phyloP scores from a whole-genome alignment of 345 rosid species.

The Laguncularia racemosa region DNA sequence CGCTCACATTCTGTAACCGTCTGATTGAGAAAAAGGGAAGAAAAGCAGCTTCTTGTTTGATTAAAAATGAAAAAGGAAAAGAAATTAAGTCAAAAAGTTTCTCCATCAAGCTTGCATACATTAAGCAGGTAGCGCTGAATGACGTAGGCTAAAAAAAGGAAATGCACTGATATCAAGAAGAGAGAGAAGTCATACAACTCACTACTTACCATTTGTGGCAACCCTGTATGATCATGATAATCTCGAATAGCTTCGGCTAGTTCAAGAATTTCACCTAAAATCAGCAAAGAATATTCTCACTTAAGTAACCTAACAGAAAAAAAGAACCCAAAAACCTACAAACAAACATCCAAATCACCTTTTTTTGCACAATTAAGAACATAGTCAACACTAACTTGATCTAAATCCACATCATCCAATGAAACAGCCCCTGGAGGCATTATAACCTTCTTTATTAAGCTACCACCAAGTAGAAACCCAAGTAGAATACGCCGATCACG shows the following conservation, averaged over 20 bases:
- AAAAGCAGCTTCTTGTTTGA: no score
- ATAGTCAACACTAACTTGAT: constrained; percentile 96
- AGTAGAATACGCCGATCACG: constrained; percentile 79
- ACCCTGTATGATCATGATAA: constrained; percentile 70
- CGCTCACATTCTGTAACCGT: no score
- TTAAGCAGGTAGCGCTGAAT: no score
- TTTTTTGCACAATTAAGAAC: constrained; percentile 82
- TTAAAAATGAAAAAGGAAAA: no score
- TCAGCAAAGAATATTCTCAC: constrained; percentile 2
- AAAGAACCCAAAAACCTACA: no score
- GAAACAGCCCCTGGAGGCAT: constrained; percentile 99
- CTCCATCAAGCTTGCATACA: no score
- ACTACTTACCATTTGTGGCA: constrained; percentile 73
- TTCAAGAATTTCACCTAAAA: constrained; percentile 74
- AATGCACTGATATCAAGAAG: no score
- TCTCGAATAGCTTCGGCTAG: constrained; percentile 95
- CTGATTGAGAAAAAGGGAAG: no score
- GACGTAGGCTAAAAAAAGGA: no score
- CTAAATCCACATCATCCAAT: constrained; percentile 93
- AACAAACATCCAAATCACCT: constrained; percentile 30
- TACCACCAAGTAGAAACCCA: constrained; percentile 78
- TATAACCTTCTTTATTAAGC: constrained; percentile 81
- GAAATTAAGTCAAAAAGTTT: no score
- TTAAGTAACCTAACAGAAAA: constrained; percentile 1
- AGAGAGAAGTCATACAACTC: no score